Conservation (phyloP, 1,284 basidiomycete genomes). For the Pseudozyma tsukubaensis region DNA sequence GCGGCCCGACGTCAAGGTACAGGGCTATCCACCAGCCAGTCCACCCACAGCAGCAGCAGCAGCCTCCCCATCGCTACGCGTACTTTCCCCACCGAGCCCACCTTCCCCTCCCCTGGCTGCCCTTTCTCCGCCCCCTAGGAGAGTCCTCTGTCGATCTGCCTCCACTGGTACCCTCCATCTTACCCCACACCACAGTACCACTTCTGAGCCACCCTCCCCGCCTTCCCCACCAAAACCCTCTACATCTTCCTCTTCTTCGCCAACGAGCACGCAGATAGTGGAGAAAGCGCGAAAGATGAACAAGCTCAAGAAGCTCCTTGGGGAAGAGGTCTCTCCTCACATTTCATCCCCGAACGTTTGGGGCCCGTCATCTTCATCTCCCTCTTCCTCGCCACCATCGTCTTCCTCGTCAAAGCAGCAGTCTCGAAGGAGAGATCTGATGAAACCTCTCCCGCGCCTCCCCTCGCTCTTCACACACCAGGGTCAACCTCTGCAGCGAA, state of each 20-base stretch:
- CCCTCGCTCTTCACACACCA: conserved; percentile 1
- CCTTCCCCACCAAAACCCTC: neutral
- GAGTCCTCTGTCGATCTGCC: conserved; percentile 14
- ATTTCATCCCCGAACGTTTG: neutral
- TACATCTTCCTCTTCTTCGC: conserved; percentile 10
- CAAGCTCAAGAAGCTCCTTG: conserved; percentile 38
- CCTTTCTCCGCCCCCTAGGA: neutral
- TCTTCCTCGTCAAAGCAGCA: neutral
- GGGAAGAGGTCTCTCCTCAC: conserved; percentile 23
- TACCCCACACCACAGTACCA: neutral
- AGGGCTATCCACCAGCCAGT: too few species aligned
- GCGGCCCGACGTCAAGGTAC: too few species aligned
- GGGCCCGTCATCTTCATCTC: neutral
- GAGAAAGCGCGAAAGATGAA: conserved; percentile 24
- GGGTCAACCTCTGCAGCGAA: conserved; percentile 2
- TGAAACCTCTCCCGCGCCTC: conserved; percentile 20
- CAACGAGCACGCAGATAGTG: conserved; percentile 38
- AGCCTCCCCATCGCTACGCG: neutral
- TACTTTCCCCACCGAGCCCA: neutral
- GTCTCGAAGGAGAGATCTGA: neutral
- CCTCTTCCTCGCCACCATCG: neutral
- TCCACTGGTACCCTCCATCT: conserved; percentile 18
- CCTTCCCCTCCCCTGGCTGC: neutral
- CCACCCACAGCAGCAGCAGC: too few species aligned
- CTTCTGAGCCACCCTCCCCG: neutral